Evolutionary conservation across 495 filamentous ascomycete species (phyloP).

Genomic region (Glutinoglossum americanum): DNA sequence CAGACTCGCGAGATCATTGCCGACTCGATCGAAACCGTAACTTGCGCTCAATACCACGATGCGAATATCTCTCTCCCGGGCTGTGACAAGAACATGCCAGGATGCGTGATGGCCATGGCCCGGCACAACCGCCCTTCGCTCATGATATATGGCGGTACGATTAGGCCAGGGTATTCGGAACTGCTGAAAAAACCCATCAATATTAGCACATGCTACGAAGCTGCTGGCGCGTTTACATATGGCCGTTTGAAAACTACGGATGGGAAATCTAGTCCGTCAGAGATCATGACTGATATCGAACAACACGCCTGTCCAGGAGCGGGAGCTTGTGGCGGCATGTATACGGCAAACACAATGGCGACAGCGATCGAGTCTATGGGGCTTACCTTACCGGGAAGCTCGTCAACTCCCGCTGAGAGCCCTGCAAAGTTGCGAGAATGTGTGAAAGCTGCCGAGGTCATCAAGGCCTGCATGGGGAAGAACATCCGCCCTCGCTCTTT

Average conservation of each 20-base stretch:
- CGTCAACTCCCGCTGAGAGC: slow-evolving; percentile 67
- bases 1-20: slow-evolving; percentile 90
- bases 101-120: slow-evolving; percentile 61
- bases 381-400: slow-evolving; percentile 71
- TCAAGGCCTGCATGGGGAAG: slow-evolving; percentile 66
- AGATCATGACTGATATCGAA: slow-evolving; percentile 77
- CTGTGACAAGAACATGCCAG: slow-evolving; percentile 99
- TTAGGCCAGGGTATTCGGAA: slow-evolving; percentile 63
- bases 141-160: slow-evolving; percentile 81
- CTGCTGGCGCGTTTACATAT: slow-evolving; percentile 69
- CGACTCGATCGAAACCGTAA: slow-evolving; percentile 83
- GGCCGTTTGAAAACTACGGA: slow-evolving; percentile 25
- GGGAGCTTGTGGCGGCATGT: slow-evolving; percentile 93
- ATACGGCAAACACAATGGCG: slow-evolving; percentile 95
- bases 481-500: slow-evolving; percentile 72
- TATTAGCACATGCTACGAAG: slow-evolving; percentile 79
- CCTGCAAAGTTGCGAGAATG: slow-evolving; percentile 89
- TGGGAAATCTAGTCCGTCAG: slow-evolving; percentile 19
- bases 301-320: slow-evolving; percentile 70
- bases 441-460: slow-evolving; percentile 64
- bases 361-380: slow-evolving; percentile 95
- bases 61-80: slow-evolving; percentile 89
- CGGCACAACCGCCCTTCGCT: slow-evolving; percentile 76
- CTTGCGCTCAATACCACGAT: slow-evolving; percentile 57
- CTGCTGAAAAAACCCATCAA: slow-evolving; percentile 67